Evolutionary conservation across 2,329 filamentous ascomycete genomes (phyloP).

Genomic region (Penicillium capsulatum): DNA sequence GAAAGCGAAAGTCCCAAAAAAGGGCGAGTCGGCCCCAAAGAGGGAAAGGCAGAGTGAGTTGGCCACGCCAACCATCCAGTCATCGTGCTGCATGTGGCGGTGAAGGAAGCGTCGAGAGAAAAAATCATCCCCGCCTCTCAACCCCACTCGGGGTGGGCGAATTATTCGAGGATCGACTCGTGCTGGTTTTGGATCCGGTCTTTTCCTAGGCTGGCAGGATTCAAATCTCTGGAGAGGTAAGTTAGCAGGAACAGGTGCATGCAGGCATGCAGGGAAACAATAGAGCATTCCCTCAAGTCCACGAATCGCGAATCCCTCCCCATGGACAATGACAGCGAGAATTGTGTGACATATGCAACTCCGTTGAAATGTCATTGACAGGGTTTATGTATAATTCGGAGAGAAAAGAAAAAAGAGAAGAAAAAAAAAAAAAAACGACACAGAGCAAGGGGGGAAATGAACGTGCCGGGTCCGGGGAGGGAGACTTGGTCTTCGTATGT

Average conservation of each 20-base stretch:
- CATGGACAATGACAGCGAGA: background rate
- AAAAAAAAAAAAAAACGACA: too few relatives aligned
- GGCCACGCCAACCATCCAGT: conserved; percentile 20
- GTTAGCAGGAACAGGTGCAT: background rate
- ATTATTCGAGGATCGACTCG: conserved; percentile 1
- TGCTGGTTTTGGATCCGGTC: too few relatives aligned
- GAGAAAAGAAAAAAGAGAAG: background rate
- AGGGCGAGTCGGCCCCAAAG: conserved; percentile 11
- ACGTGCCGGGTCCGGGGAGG: too few relatives aligned
- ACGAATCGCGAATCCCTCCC: background rate
- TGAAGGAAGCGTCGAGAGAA: conserved; percentile 17
- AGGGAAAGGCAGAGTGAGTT: conserved; percentile 22
- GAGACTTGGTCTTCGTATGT: background rate
- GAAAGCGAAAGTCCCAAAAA: conserved; percentile 1
- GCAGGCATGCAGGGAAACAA: too few relatives aligned
- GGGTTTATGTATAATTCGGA: conserved; percentile 3
- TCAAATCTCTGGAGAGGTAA: too few relatives aligned
- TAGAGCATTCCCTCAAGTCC: too few relatives aligned
- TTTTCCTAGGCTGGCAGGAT: background rate
- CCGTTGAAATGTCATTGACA: conserved; percentile 9
- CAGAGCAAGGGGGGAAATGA: too few relatives aligned
- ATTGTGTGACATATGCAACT: conserved; percentile 18
- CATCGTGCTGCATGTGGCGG: conserved; percentile 27
- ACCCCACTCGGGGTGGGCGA: conserved; percentile 16
- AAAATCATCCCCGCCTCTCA: conserved; percentile 18